Base-by-base conservation (phyloP, 1,139 yeast genomes). In the Geotrichum siamense region DNA sequence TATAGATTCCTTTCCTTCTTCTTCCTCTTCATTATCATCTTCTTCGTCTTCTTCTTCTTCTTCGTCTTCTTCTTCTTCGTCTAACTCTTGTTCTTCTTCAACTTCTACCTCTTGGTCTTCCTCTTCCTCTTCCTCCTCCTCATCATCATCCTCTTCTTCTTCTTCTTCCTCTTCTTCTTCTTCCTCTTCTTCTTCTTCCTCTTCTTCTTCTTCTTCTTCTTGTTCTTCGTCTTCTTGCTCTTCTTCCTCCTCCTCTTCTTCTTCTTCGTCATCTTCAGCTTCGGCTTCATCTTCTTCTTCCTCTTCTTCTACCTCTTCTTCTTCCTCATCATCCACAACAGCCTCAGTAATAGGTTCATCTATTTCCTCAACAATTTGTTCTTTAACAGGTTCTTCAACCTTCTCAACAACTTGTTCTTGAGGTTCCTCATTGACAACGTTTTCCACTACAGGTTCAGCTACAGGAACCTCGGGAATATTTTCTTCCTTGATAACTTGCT, bases 351-450 rank as follows among this genome's bases (percentile, higher is more conserved):
- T 36, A 2, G 20, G 16, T 17, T 30, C 40, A 27, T 25, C 28
- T 39, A 48, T 38, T 37, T 51, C 47, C 49, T 57, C 55, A 42
- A 48, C 38, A 38, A 51, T 47, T 48, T 57, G 55, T 23, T 53
- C 53, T 44, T 49, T 52, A 47, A 55, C 57, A 44, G 57, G 57
- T 21, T 57, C 61, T 35, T 58, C 62, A 33, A 60, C 61, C 12
- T 58, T 59, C 38, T 57, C 59, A 9, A 55, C 57, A 12, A 59
- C 57, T 38, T 55, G 50, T 47, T 58, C 61, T n/a, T 31, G 43
- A 12, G 42, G 36, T 19, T 33, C 38, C 13, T 30, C 43, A 9
- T 12, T 29, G 16, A 21, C 37, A n/a, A n/a, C n/a, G n/a, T n/a
- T n/a, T n/a, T n/a, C n/a, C n/a, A 22, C 31, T 9, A 23, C 28